Base-by-base conservation (phyloP, 2,329 filamentous ascomycete genomes). In the Zalaria sp. region DNA sequence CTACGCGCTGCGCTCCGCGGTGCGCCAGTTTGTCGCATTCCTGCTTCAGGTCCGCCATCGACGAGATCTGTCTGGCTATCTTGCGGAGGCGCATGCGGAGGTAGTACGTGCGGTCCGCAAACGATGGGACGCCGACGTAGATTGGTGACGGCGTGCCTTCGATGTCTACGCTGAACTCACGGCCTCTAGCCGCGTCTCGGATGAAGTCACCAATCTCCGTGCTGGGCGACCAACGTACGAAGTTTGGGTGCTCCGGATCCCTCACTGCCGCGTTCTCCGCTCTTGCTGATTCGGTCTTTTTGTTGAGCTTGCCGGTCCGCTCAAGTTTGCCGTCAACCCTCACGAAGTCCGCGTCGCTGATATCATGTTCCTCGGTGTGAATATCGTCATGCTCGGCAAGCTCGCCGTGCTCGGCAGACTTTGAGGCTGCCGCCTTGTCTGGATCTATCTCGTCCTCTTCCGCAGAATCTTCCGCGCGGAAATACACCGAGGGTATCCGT, bases 171-270 rank as follows among this genome's bases (percentile, higher is more conserved):
- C 81, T 77, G 55, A 95, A 94, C 55, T 93, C 85, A 42, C 83
- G 77, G 0, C 83, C 84, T 3, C 84, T 71, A 0, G 87, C 84
- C 0, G 88, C 87, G 56, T 95, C 88, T 5, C 86, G 78, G 49
- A 95, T 91, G 55, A 95, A 95, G 62, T 94, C 88, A 6, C 88
- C 88, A 28, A 95, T 82, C 57, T 95, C 88, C 1, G 88, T 94
- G 27, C 80, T 84, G 35, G 79, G 77, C 36, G 81, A 87, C 88
- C 88, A 95, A 27, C 86, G 79, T 2, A 94, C 84, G 66, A 89
- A 91, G 41, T 76, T 73, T 43, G 71, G 65, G 26, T 72, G 64
- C 32, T 72, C 64, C 1, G 57, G 52, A 18, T 58, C 51, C n/a
- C 57, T 26, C 58, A 65, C 10, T 29, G 39, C 11, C 5, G 38